Percentiles rank a stretch among this genome's conserved stretches.
phyloP scores from a whole-genome alignment of 371 early-diverging fungal species.

The Choanephora cucurbitarum region DNA sequence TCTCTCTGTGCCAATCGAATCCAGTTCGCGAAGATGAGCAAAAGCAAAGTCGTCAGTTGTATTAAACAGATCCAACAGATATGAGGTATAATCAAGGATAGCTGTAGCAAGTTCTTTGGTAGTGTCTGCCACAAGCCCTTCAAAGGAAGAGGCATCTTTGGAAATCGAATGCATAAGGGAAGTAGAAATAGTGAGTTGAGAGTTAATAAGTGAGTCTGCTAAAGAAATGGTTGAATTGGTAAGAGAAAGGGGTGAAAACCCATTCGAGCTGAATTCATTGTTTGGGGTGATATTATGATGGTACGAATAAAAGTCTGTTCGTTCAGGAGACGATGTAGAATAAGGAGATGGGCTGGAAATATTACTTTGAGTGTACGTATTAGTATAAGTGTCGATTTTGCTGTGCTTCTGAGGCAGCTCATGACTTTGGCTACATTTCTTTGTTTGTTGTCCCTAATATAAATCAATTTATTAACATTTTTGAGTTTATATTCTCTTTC shows the following conservation, averaged over 20 bases:
- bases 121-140: background rate
- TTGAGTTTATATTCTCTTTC: too few species aligned
- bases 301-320: constrained; percentile 18
- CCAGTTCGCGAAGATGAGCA: constrained; percentile 17
- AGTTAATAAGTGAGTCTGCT: constrained; percentile 7
- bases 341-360: constrained; percentile 10
- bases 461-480: too few species aligned
- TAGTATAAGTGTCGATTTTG: background rate
- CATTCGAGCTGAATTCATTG: background rate
- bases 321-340: constrained; percentile 22
- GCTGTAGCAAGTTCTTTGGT: constrained; percentile 9
- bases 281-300: constrained; percentile 8
- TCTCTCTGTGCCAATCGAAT: constrained; percentile 3
- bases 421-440: background rate
- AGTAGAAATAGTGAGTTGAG: constrained; percentile 4
- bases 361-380: background rate
- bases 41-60: constrained; percentile 5
- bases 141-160: background rate
- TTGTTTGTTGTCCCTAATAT: background rate
- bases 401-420: background rate
- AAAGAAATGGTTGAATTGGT: constrained; percentile 19
- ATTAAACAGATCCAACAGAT: constrained; percentile 6
- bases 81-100: constrained; percentile 8
- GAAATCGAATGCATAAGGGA: constrained; percentile 13
- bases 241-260: constrained; percentile 24